Conservation (phyloP, 768 basidiomycete genomes). For the Naematelia encephala region DNA sequence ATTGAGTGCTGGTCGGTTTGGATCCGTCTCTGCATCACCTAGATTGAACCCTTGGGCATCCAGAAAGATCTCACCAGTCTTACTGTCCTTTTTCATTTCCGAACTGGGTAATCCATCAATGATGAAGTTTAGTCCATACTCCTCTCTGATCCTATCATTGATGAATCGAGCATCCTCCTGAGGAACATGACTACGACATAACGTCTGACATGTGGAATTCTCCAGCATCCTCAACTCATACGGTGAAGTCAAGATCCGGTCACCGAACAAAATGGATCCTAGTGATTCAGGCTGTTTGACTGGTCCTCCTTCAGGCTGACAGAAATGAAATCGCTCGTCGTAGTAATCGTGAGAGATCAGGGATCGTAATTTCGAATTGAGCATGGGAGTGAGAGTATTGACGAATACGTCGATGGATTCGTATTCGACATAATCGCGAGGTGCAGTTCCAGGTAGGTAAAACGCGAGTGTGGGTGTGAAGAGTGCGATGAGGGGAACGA, state of each 20-base stretch:
- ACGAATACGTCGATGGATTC: slow-evolving; percentile 64
- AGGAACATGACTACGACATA: slow-evolving; percentile 66
- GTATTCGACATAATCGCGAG: slow-evolving; percentile 69
- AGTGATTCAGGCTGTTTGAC: slow-evolving; percentile 66
- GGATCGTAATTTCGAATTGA: slow-evolving; percentile 52
- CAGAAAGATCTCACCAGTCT: slow-evolving; percentile 80
- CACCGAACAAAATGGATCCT: slow-evolving; percentile 93
- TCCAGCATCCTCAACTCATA: slow-evolving; percentile 85
- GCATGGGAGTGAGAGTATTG: slow-evolving; percentile 84
- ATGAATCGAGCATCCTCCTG: slow-evolving; percentile 79
- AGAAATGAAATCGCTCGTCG: slow-evolving; percentile 77
- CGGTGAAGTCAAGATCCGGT: slow-evolving; percentile 85
- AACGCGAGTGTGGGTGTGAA: slow-evolving; percentile 57
- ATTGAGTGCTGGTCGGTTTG: slow-evolving; percentile 68
- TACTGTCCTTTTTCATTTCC: slow-evolving; percentile 79
- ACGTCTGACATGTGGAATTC: slow-evolving; percentile 66
- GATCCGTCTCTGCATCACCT: slow-evolving; percentile 59
- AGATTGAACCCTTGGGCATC: slow-evolving; percentile 85
- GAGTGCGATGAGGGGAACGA: not conserved
- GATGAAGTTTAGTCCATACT: slow-evolving; percentile 92
- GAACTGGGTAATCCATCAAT: slow-evolving; percentile 90
- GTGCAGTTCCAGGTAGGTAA: slow-evolving; percentile 83
- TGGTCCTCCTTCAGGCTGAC: slow-evolving; percentile 67
- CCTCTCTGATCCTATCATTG: slow-evolving; percentile 84
- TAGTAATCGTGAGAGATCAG: slow-evolving; percentile 79